phyloP scores from a whole-genome alignment of 108 stramenopile species.

The Fistulifera pelliculosa region DNA sequence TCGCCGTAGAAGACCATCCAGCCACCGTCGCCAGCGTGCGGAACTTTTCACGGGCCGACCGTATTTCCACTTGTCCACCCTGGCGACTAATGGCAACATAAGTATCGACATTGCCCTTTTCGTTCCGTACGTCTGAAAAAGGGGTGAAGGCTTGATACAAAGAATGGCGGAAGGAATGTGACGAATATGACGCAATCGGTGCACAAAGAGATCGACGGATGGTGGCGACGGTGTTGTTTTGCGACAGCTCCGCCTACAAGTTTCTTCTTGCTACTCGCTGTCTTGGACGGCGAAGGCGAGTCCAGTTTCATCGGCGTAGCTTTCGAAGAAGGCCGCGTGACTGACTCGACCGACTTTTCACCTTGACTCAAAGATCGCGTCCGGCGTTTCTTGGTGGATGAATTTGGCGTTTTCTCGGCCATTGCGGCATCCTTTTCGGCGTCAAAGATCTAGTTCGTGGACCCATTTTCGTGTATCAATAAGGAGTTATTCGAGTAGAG shows the following conservation, averaged over 20 bases:
- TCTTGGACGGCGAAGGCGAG: too few relatives aligned
- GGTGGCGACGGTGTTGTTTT: too few relatives aligned
- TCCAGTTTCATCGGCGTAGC: background rate
- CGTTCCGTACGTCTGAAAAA: slow-evolving; percentile 6
- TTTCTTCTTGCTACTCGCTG: too few relatives aligned
- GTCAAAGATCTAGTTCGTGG: too few relatives aligned
- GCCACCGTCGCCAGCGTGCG: slow-evolving; percentile 35
- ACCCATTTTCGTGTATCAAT: too few relatives aligned
- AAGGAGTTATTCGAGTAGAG: too few relatives aligned
- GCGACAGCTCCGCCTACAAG: too few relatives aligned
- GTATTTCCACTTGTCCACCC: slow-evolving; percentile 60
- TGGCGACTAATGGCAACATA: slow-evolving; percentile 43
- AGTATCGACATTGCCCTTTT: slow-evolving; percentile 4
- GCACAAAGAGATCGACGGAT: too few relatives aligned
- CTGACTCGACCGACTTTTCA: background rate
- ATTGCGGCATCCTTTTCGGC: too few relatives aligned
- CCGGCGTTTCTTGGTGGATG: slow-evolving; percentile 6
- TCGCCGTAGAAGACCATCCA: slow-evolving; percentile 25
- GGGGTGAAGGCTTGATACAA: slow-evolving; percentile 41
- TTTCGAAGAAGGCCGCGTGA: background rate
- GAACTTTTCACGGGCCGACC: slow-evolving; percentile 46
- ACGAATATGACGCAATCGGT: too few relatives aligned
- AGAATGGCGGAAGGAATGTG: slow-evolving; percentile 23
- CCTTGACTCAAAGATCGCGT: slow-evolving; percentile 1
- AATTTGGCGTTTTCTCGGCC: background rate